Base-by-base conservation (phyloP, 1,284 basidiomycete genomes). In the Cutaneotrichosporon cyanovorans region DNA sequence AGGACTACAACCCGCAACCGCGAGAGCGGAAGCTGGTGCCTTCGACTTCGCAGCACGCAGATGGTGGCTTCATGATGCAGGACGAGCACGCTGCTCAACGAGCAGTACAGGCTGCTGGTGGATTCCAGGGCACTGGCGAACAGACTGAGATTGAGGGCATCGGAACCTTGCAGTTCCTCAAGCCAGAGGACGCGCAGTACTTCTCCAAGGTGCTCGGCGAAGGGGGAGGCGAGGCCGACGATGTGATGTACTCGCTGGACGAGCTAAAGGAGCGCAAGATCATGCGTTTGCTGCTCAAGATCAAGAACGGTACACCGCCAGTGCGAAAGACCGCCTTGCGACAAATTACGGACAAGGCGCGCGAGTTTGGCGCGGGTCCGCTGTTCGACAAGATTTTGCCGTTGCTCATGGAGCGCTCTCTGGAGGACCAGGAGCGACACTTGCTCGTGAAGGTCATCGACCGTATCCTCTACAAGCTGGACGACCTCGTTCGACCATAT, bases 221-320 rank as follows among this genome's bases (percentile, higher is more conserved):
- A 68, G 66, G 66, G 15, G 68, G 66, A 32, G 88, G 92, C 62
- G 90, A 96, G 62, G 89, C 95, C 71, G 89, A 91, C 19, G 87
- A 96, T 73, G 59, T 61, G 23, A 63, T 54, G n/a, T 77, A 97
- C 42, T 82, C 87, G 1, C 82, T 92, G n/a, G 95, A 98, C 44
- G 95, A 98, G 75, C 86, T 97, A 79, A 98, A 98, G 75, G 95
- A 98, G 74, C 82, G 92, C 64, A 97, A 97, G 74, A 98, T 98
- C 63, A 97, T 98, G 92, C 84, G 92, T n/a, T 75, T 98, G n/a
- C 75, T 98, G 39, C 80, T 98, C 62, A 98, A 98, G 75, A 98
- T 98, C 74, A 98, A 98, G 78, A 99, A 98, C 69, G 95, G 95
- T 39, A 97, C 93, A 2, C 95, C 95, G 25, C 92, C 93, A 9